phyloP scores from a whole-genome alignment of 2,329 filamentous ascomycete species.

The Helicocarpus griseus region DNA sequence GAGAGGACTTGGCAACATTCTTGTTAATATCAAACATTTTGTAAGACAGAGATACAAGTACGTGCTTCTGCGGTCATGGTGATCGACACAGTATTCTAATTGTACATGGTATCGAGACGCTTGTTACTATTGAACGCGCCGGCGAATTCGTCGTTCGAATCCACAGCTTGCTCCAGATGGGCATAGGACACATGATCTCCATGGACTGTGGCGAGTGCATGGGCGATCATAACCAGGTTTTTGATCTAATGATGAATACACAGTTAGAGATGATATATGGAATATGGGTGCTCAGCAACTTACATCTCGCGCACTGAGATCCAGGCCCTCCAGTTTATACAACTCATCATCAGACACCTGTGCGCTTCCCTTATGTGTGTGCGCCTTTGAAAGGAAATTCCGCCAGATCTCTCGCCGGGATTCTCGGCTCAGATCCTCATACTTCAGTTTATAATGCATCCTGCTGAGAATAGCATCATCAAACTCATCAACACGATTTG shows the following conservation, averaged over 20 bases:
- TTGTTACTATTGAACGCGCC: neutral
- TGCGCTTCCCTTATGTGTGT: constrained; percentile 11
- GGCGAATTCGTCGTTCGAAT: constrained; percentile 3
- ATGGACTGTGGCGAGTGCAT: constrained; percentile 3
- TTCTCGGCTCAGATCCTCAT: constrained; percentile 19
- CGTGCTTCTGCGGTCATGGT: neutral
- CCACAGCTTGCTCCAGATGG: constrained; percentile 1
- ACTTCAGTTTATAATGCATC: constrained; percentile 25
- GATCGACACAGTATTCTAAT: neutral
- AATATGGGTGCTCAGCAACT: constrained; percentile 20
- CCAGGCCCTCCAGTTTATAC: neutral
- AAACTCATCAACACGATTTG: constrained; percentile 27
- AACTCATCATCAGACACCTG: constrained; percentile 3
- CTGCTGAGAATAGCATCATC: constrained; percentile 27
- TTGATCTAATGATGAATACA: constrained; percentile 7
- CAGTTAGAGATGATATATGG: neutral
- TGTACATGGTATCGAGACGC: neutral
- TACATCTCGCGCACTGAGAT: constrained; percentile 2
- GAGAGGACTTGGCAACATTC: neutral
- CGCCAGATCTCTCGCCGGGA: constrained; percentile 24
- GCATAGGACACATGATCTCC: constrained; percentile 3
- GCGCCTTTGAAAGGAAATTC: constrained; percentile 12
- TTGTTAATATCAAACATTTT: neutral
- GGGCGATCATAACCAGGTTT: constrained; percentile 6
- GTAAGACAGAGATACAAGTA: neutral